Base-by-base conservation (phyloP, 805 yeast species). In the Metschnikowia bowlesiae region DNA sequence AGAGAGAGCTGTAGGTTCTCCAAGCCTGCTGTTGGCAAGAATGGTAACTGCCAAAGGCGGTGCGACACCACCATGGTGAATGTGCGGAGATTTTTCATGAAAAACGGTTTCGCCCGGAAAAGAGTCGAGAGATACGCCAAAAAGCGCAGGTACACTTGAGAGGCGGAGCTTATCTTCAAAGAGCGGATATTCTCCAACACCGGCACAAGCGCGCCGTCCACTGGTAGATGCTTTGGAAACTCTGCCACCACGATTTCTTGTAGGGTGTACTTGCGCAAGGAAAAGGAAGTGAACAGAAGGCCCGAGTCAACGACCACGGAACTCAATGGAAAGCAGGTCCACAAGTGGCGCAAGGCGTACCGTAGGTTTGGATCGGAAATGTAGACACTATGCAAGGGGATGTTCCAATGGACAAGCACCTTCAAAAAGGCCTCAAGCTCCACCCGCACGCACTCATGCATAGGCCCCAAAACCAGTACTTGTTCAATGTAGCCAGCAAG, bases 1-100 rank as follows among this genome's bases (percentile, higher is more conserved):
- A 82, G 59, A 6, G 69, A 68, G 16, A 85, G 28, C 46, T 58
- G 58, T 41, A 85, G 61, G 35, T 69, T 70, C 42, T 65, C 60
- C 6, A 70, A 50, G n/a, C 32, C 36, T 5, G 29, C 30, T 60
- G 69, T 60, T 34, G 59, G 46, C 28, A 69, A 47, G 26, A 48
- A 53, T 10, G 58, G 54, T 11, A 60, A 31, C 5, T 46, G 31
- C 33, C 53, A 49, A 43, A 48, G 52, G 18, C 44, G 50, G 32
- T 51, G 60, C 33, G 59, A 52, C 46, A 64, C 62, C n/a, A 66
- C 61, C 37, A 68, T 47, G 38, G 57, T 62, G 50, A 69, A 62
- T 6, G 65, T 61, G 13, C 51, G 46, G 11, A 66, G 51, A 2
- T 50, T 55, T 22, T 16, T 44, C 43, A 48, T 54, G 35, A 18